These are phyloP conservation scores for Candida hungchunana DNA, from an alignment of 805 yeast species.

Conservation along the genomic window DNA sequence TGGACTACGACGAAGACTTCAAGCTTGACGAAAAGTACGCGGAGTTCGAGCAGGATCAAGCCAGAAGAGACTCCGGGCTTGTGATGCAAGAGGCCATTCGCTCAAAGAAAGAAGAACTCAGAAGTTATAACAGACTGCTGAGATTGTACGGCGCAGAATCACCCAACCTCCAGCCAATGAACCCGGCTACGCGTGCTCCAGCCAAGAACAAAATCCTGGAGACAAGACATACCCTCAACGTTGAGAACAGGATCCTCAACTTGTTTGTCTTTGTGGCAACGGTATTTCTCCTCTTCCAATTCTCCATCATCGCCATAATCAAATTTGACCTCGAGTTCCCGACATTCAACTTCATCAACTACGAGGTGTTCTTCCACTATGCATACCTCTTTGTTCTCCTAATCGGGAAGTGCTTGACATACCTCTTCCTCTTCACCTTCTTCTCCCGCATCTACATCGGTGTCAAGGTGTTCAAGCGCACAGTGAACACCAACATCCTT, in stretches of 20 bases:
- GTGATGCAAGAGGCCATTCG: slow-evolving; percentile 13
- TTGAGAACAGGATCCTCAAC: slow-evolving; percentile 19
- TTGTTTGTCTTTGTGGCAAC: slow-evolving; percentile 17
- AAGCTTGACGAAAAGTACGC: slow-evolving; percentile 8
- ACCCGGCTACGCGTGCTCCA: not conserved
- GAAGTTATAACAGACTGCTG: slow-evolving; percentile 12
- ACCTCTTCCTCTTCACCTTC: slow-evolving; percentile 16
- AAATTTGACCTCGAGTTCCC: slow-evolving; percentile 18
- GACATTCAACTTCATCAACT: slow-evolving; percentile 5
- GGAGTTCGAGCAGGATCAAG: slow-evolving; percentile 3
- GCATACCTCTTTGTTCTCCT: slow-evolving; percentile 12
- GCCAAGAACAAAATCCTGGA: slow-evolving; percentile 16
- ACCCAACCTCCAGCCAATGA: slow-evolving; percentile 9
- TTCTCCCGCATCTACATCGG: slow-evolving; percentile 21
- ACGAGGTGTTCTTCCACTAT: slow-evolving; percentile 14
- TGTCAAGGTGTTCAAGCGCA: slow-evolving; percentile 14
- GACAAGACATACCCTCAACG: slow-evolving; percentile 10
- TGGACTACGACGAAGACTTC: too few species aligned
- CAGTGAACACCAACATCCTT: slow-evolving; percentile 16
- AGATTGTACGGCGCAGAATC: slow-evolving; percentile 17
- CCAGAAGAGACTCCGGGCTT: slow-evolving; percentile 11
- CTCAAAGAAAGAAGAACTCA: slow-evolving; percentile 14
- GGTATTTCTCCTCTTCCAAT: slow-evolving; percentile 16
- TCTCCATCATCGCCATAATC: slow-evolving; percentile 16
- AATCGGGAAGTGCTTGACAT: slow-evolving; percentile 17